Evolutionary conservation across 75 land plant species (phyloP).

Genomic region (Sequoia sempervirens): DNA sequence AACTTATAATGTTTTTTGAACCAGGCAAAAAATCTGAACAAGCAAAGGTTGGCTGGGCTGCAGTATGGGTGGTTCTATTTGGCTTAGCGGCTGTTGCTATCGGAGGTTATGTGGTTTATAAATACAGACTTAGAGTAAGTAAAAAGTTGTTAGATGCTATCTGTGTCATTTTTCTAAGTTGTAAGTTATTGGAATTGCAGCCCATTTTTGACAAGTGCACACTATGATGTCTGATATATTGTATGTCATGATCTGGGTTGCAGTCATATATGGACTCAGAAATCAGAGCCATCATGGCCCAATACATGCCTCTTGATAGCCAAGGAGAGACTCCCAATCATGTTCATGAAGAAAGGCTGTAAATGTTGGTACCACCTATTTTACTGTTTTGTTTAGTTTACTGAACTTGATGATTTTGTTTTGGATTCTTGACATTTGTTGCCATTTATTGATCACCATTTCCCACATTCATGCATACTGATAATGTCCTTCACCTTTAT

Average conservation of each 20-base stretch:
- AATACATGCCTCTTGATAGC: conserved; percentile 86
- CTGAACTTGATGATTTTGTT: not conserved
- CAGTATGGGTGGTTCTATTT: conserved; percentile 55
- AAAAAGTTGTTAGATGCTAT: not conserved
- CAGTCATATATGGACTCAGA: conserved; percentile 89
- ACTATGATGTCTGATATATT: not conserved
- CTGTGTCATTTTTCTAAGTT: not conserved
- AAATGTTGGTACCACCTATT: not conserved
- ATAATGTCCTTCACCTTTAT: not conserved
- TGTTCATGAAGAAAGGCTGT: conserved; percentile 8
- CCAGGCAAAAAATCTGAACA: conserved; percentile 52
- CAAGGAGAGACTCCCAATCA: conserved; percentile 26
- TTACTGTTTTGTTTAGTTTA: not conserved
- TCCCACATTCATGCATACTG: not conserved
- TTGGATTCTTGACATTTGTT: not conserved
- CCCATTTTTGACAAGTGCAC: not conserved
- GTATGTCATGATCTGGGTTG: conserved; percentile 1
- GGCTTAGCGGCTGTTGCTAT: conserved; percentile 49
- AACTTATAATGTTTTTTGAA: not conserved
- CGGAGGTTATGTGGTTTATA: conserved; percentile 84
- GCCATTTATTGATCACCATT: not conserved
- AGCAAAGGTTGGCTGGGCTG: conserved; percentile 56
- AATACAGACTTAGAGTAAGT: conserved; percentile 89
- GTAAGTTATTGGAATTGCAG: not conserved
- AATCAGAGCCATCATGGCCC: conserved; percentile 86